Evolutionary conservation across 805 yeast species (phyloP).

Genomic region (Lachancea fermentati): DNA sequence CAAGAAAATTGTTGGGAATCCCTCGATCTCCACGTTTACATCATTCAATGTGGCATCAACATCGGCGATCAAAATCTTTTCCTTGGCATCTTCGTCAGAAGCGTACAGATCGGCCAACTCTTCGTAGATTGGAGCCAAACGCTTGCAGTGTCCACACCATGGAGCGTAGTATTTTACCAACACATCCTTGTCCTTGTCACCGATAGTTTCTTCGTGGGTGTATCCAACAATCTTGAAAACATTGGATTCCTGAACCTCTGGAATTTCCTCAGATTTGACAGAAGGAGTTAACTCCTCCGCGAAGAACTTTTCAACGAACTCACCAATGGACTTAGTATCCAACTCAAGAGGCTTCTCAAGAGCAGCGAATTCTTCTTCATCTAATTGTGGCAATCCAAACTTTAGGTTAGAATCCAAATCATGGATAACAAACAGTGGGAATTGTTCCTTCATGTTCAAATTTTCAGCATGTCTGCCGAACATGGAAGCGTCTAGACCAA

Average conservation of each 20-base stretch:
- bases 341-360: slow-evolving; percentile 32
- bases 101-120: slow-evolving; percentile 71
- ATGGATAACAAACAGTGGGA: slow-evolving; percentile 90
- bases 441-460: slow-evolving; percentile 75
- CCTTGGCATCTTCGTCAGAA: slow-evolving; percentile 42
- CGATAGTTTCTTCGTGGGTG: slow-evolving; percentile 67
- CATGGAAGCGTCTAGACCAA: slow-evolving; percentile 74
- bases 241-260: slow-evolving; percentile 71
- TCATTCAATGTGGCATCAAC: slow-evolving; percentile 89
- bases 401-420: slow-evolving; percentile 62
- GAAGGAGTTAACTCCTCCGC: slow-evolving; percentile 65
- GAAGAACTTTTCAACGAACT: slow-evolving; percentile 58
- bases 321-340: slow-evolving; percentile 47
- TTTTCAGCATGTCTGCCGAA: slow-evolving; percentile 84
- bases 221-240: slow-evolving; percentile 77
- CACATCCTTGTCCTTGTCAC: slow-evolving; percentile 56
- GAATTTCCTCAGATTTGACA: slow-evolving; percentile 81
- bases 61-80: slow-evolving; percentile 71
- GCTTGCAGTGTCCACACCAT: slow-evolving; percentile 97
- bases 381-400: slow-evolving; percentile 64
- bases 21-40: slow-evolving; percentile 66
- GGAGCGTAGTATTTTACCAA: slow-evolving; percentile 92
- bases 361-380: slow-evolving; percentile 27
- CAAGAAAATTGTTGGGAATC: slow-evolving; percentile 88
- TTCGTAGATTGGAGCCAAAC: slow-evolving; percentile 80